phyloP scores from a whole-genome alignment of 2,329 filamentous ascomycete species.

The Mycosphaerella sp. region DNA sequence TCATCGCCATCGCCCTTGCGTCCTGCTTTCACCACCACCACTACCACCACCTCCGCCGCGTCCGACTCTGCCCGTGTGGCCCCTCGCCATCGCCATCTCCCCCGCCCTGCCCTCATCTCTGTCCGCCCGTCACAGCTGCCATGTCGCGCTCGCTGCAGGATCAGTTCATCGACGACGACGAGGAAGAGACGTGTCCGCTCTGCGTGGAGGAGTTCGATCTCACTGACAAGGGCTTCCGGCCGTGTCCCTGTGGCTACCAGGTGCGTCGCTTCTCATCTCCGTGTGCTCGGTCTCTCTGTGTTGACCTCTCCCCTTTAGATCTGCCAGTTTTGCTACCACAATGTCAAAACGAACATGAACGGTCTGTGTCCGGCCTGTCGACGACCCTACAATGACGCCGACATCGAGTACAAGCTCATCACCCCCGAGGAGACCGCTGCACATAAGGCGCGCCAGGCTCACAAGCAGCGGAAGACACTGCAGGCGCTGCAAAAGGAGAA shows the following conservation, averaged over 20 bases:
- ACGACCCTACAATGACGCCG: slow-evolving; percentile 91
- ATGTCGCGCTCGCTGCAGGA: slow-evolving; percentile 48
- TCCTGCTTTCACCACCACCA: background rate
- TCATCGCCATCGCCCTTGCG: background rate
- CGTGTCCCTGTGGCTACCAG: slow-evolving; percentile 97
- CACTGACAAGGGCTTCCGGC: slow-evolving; percentile 92
- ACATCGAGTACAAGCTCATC: slow-evolving; percentile 93
- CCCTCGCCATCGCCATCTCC: slow-evolving; percentile 10
- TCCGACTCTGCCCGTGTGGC: background rate
- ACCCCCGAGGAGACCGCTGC: slow-evolving; percentile 81
- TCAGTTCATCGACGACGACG: slow-evolving; percentile 50
- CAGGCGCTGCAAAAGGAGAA: slow-evolving; percentile 87
- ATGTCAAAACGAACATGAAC: slow-evolving; percentile 97
- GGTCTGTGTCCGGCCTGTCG: slow-evolving; percentile 96
- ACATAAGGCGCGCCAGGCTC: slow-evolving; percentile 66
- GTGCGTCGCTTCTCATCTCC: slow-evolving; percentile 47
- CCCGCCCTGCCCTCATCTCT: background rate
- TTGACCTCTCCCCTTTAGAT: slow-evolving; percentile 53
- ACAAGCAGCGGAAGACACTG: slow-evolving; percentile 89
- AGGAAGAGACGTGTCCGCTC: slow-evolving; percentile 67
- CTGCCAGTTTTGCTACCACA: slow-evolving; percentile 99
- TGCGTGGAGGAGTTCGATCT: slow-evolving; percentile 99
- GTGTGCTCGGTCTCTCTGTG: background rate
- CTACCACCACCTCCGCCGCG: background rate
- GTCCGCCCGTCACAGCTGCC: slow-evolving; percentile 16